Percentiles rank a stretch among this genome's conserved stretches.
Conservation (phyloP, 2,329 filamentous ascomycete genomes). For the Alternaria alternata region DNA sequence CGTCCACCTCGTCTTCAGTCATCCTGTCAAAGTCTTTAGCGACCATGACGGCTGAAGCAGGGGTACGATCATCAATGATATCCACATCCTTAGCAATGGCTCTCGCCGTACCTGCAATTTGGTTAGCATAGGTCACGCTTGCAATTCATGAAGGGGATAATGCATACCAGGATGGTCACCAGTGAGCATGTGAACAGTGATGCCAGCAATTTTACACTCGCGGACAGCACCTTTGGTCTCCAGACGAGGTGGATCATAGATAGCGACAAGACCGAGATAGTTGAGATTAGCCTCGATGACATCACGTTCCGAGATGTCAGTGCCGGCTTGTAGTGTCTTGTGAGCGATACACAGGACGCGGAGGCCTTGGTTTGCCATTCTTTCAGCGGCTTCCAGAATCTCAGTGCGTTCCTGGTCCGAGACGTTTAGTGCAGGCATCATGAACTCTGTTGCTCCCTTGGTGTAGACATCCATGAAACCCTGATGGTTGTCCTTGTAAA, state of each 20-base stretch:
- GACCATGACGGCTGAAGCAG: constrained; percentile 50
- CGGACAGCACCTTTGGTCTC: constrained; percentile 71
- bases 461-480: constrained; percentile 47
- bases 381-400: constrained; percentile 28
- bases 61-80: constrained; percentile 46
- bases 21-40: constrained; percentile 56
- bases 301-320: constrained; percentile 58
- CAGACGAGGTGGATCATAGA: constrained; percentile 84
- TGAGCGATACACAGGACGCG: constrained; percentile 51
- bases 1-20: constrained; percentile 54
- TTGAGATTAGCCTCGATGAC: constrained; percentile 72
- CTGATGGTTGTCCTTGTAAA: constrained; percentile 44
- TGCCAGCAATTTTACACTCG: constrained; percentile 57
- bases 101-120: constrained; percentile 46
- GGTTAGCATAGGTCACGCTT: not conserved
- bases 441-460: constrained; percentile 51
- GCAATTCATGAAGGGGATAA: not conserved
- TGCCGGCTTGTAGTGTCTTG: constrained; percentile 38
- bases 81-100: constrained; percentile 59
- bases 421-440: constrained; percentile 43
- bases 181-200: constrained; percentile 60
- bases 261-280: constrained; percentile 82
- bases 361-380: constrained; percentile 50
- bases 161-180: constrained; percentile 54
- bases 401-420: constrained; percentile 38